Percentiles rank a stretch among this genome's conserved stretches.
phyloP scores from a whole-genome alignment of 129 eudicot species.

The Arctium lappa region DNA sequence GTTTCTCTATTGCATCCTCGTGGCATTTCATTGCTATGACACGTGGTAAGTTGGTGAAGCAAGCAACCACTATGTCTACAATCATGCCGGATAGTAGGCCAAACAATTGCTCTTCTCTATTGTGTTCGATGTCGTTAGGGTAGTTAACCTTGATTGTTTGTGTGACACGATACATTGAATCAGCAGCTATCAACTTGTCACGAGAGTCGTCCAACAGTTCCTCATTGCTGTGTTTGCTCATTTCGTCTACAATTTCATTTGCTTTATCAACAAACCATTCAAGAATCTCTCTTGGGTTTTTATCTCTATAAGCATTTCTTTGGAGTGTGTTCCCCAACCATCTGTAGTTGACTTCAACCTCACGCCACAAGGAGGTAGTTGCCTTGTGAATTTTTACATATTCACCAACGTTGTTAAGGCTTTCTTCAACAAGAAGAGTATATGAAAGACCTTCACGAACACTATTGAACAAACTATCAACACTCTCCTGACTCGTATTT shows the following conservation, averaged over 20 bases:
- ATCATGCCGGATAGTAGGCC: constrained; percentile 13
- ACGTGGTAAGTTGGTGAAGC: constrained; percentile 23
- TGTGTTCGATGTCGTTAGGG: background rate
- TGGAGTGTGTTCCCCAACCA: constrained; percentile 17
- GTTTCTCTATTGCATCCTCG: constrained; percentile 11
- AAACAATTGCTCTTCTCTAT: background rate
- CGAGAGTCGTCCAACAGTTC: background rate
- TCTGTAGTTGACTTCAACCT: constrained; percentile 21
- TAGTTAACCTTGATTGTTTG: constrained; percentile 8
- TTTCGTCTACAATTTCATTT: background rate
- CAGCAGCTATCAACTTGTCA: constrained; percentile 31
- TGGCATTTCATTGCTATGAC: constrained; percentile 20
- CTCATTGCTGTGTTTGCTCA: background rate
- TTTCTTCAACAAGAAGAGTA: constrained; percentile 22
- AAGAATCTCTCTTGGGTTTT: constrained; percentile 17
- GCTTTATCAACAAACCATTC: constrained; percentile 23
- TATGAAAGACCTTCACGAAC: constrained; percentile 21
- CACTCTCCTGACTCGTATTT: background rate
- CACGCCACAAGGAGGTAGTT: constrained; percentile 23
- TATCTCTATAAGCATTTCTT: constrained; percentile 8
- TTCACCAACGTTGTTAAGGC: background rate
- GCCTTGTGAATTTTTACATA: constrained; percentile 10
- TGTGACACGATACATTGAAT: constrained; percentile 41
- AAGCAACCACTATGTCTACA: constrained; percentile 18
- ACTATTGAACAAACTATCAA: background rate